Evolutionary conservation across 2,329 filamentous ascomycete species (phyloP).

Genomic region (Geoglossum cookeanum): DNA sequence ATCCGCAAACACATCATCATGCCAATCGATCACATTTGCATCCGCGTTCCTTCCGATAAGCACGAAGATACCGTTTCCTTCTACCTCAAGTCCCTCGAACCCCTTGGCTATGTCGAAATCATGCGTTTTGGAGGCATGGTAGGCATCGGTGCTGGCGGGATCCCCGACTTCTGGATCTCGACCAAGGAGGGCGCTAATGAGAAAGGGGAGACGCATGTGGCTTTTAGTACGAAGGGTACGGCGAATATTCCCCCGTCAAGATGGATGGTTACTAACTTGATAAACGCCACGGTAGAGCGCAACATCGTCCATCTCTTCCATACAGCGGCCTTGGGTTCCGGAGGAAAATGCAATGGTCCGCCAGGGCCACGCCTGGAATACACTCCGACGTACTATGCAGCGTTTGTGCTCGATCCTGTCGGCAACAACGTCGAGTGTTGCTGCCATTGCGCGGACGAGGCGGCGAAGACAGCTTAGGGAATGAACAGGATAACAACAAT

Average conservation of each 20-base stretch:
- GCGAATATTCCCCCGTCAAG: not conserved
- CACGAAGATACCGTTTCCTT: not conserved
- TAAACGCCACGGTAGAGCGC: slow-evolving; percentile 16
- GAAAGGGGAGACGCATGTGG: not conserved
- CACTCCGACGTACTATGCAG: slow-evolving; percentile 29
- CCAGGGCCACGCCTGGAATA: slow-evolving; percentile 28
- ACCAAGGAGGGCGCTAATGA: not conserved
- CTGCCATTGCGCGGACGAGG: slow-evolving; percentile 10
- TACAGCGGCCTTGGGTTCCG: slow-evolving; percentile 23
- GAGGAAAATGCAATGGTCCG: slow-evolving; percentile 29
- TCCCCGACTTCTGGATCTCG: not conserved
- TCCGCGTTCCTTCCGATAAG: not conserved
- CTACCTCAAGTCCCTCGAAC: not conserved
- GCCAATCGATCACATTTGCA: slow-evolving; percentile 2
- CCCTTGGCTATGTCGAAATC: not conserved
- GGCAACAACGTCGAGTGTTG: slow-evolving; percentile 35
- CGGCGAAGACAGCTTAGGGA: not conserved
- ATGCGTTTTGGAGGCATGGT: not conserved
- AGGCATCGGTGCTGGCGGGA: not conserved
- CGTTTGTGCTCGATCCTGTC: slow-evolving; percentile 30
- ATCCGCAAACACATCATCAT: not conserved
- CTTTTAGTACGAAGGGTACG: not conserved
- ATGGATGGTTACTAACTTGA: not conserved
- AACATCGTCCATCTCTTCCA: slow-evolving; percentile 28
- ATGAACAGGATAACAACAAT: not conserved